phyloP scores from a whole-genome alignment of 768 basidiomycete species.

The Favolaschia claudopus region DNA sequence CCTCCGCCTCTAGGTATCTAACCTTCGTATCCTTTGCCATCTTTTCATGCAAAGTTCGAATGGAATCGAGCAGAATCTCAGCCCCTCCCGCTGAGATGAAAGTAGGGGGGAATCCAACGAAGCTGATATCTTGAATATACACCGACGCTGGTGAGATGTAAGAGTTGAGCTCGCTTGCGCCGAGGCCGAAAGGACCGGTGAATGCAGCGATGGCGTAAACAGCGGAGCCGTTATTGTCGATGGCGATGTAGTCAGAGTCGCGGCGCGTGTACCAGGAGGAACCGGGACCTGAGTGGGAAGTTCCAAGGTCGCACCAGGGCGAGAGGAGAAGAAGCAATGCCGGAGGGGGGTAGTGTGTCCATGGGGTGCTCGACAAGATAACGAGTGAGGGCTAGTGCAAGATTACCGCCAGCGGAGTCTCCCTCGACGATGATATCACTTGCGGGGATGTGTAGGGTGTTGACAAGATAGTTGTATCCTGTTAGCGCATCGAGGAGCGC shows the following conservation, averaged over 20 bases:
- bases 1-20: constrained; percentile 55
- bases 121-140: constrained; percentile 45
- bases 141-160: constrained; percentile 69
- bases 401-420: constrained; percentile 82
- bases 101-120: constrained; percentile 66
- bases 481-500: constrained; percentile 78
- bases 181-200: constrained; percentile 55
- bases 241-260: constrained; percentile 48
- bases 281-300: constrained; percentile 45
- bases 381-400: constrained; percentile 67
- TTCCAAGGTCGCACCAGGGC: constrained; percentile 61
- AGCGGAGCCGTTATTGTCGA: constrained; percentile 24
- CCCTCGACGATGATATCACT: constrained; percentile 71
- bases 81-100: constrained; percentile 66
- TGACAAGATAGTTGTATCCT: constrained; percentile 75
- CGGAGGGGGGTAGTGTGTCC: constrained; percentile 52
- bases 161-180: constrained; percentile 52
- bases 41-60: constrained; percentile 50
- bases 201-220: constrained; percentile 50
- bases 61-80: constrained; percentile 64
- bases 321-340: constrained; percentile 60
- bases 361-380: constrained; percentile 62
- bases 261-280: constrained; percentile 45
- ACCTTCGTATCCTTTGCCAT: constrained; percentile 59
- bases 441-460: constrained; percentile 61